phyloP scores from a whole-genome alignment of 441 rosid genomes.

The Arabidopsis lyrata region DNA sequence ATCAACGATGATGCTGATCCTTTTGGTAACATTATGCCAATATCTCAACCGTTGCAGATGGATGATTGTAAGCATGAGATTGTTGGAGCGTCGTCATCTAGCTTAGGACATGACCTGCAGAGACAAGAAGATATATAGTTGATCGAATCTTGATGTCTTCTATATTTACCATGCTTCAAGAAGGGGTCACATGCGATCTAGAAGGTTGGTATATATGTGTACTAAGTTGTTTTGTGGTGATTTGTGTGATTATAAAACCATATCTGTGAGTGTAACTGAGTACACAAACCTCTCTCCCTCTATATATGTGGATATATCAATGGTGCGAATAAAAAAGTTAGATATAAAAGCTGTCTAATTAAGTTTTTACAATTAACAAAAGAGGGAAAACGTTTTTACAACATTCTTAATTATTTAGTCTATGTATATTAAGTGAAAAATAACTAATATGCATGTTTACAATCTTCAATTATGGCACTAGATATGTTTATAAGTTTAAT shows the following conservation, averaged over 20 bases:
- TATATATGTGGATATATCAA: not conserved
- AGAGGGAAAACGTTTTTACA: not conserved
- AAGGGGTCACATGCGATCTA: constrained; percentile 6
- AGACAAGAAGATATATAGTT: constrained; percentile 25
- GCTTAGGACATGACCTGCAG: constrained; percentile 12
- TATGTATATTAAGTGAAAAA: no score
- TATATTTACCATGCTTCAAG: constrained; percentile 16
- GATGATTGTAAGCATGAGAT: constrained; percentile 8
- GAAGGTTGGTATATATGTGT: not conserved
- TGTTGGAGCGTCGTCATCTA: constrained; percentile 30
- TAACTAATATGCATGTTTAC: not conserved
- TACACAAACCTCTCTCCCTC: not conserved
- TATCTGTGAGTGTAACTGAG: constrained; percentile 15
- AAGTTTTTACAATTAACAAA: constrained; percentile 1
- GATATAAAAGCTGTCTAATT: not conserved
- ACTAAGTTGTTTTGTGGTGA: constrained; percentile 28
- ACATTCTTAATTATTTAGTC: not conserved
- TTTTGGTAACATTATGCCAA: constrained; percentile 45
- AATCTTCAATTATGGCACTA: not conserved
- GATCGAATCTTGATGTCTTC: constrained; percentile 22
- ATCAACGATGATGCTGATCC: constrained; percentile 65
- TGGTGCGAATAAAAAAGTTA: constrained; percentile 1
- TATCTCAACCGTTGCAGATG: constrained; percentile 39
- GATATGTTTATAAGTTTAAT: not conserved
- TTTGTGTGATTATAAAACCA: constrained; percentile 15